A percentile compares a stretch with the other conserved stretches of the same genome.
phyloP scores from a whole-genome alignment of 176 grass and related monocot genomes.

The Oryza glumipatula region DNA sequence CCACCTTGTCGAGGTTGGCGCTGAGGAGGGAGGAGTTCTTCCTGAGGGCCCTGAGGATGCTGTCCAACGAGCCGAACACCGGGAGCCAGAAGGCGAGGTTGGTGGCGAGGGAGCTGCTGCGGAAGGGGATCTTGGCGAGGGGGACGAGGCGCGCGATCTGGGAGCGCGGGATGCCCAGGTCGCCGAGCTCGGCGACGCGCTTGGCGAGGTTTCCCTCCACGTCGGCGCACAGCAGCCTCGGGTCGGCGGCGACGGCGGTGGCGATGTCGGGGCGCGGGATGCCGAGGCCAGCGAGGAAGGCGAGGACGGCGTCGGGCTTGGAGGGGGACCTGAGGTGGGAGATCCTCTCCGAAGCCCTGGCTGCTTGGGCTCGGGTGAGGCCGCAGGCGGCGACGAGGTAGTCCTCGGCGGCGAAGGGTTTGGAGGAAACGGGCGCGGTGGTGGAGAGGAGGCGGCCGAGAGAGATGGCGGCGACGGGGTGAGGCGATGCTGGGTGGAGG shows the following conservation, averaged over 20 bases:
- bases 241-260: conserved; percentile 1
- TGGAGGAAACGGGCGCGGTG: neutral
- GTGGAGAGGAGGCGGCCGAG: neutral
- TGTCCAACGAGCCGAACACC: conserved; percentile 35
- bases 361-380: conserved; percentile 16
- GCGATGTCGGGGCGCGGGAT: conserved; percentile 2
- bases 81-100: conserved; percentile 35
- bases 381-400: conserved; percentile 47
- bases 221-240: neutral
- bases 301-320: conserved; percentile 32
- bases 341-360: conserved; percentile 4
- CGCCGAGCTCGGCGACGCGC: conserved; percentile 19
- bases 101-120: neutral
- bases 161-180: neutral
- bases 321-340: conserved; percentile 30
- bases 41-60: neutral
- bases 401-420: conserved; percentile 31
- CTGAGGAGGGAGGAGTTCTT: neutral
- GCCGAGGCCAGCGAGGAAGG: conserved; percentile 38
- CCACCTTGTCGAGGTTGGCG: neutral
- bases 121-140: conserved; percentile 36
- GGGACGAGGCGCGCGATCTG: neutral
- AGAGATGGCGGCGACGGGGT: neutral
- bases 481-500: neutral
- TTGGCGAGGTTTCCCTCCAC: conserved; percentile 15